Conservation (phyloP, 352 stramenopile genomes). For the Phytophthora crassamura region DNA sequence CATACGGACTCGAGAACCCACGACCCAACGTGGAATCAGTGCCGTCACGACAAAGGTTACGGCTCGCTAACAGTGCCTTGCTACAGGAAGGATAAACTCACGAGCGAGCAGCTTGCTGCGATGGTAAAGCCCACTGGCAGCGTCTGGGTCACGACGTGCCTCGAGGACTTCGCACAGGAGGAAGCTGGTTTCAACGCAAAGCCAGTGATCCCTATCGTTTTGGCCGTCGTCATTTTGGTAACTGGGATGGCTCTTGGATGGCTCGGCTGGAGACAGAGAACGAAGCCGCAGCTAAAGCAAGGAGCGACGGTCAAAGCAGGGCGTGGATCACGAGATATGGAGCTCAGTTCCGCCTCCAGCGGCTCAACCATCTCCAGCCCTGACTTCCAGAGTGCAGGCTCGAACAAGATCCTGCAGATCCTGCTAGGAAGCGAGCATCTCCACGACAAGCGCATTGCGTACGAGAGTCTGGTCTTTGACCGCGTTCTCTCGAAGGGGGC, state of each 20-base stretch:
- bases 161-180: conserved; percentile 18
- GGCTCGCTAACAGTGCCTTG: conserved; percentile 28
- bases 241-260: conserved; percentile 7
- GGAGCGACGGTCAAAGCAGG: background rate
- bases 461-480: conserved; percentile 15
- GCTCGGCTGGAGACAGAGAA: conserved; percentile 9
- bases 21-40: conserved; percentile 18
- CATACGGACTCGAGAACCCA: conserved; percentile 18
- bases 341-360: background rate
- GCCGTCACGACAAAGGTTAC: conserved; percentile 11
- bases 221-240: conserved; percentile 7
- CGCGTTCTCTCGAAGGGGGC: conserved; percentile 28
- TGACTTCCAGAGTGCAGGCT: conserved; percentile 20
- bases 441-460: conserved; percentile 20
- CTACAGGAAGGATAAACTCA: conserved; percentile 3
- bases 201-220: conserved; percentile 12
- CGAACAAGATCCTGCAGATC: conserved; percentile 23
- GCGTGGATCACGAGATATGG: background rate
- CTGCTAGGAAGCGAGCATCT: conserved; percentile 12
- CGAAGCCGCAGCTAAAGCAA: background rate
- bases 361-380: background rate
- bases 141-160: conserved; percentile 23
- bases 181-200: conserved; percentile 3
- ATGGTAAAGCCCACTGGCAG: conserved; percentile 16
- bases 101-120: conserved; percentile 9